Percentiles rank a stretch among this genome's conserved stretches.
phyloP scores from a whole-genome alignment of 139 green algal species.

The Astrephomene gubernaculifera region DNA sequence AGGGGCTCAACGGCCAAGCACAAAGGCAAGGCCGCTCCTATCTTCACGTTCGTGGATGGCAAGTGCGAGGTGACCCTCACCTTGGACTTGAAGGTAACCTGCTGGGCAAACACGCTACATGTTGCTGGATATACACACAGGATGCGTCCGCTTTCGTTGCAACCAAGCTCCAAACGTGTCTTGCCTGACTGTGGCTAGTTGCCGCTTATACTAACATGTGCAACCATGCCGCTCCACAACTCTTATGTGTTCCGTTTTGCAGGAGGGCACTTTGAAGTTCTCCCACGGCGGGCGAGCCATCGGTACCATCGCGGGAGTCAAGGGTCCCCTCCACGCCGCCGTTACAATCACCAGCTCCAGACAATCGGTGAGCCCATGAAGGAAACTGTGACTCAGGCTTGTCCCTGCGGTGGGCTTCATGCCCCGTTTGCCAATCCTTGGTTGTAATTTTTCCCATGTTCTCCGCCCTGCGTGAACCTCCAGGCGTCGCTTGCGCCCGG shows the following conservation, averaged over 20 bases:
- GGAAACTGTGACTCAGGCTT: too few species aligned
- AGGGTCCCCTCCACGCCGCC: constrained; percentile 66
- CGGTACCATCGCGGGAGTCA: constrained; percentile 68
- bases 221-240: too few species aligned
- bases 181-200: too few species aligned
- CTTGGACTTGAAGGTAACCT: constrained; percentile 40
- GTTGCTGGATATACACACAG: too few species aligned
- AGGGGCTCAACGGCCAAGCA: constrained; percentile 64
- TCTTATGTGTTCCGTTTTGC: constrained; percentile 1
- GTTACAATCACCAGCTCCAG: constrained; percentile 66
- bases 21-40: constrained; percentile 65
- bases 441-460: too few species aligned
- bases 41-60: constrained; percentile 67
- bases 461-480: too few species aligned
- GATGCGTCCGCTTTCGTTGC: too few species aligned
- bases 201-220: too few species aligned
- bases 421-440: too few species aligned
- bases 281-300: constrained; percentile 61
- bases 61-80: constrained; percentile 64
- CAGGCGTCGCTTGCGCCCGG: constrained; percentile 51
- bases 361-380: constrained; percentile 65
- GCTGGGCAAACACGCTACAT: too few species aligned
- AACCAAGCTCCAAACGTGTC: too few species aligned
- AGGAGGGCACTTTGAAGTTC: constrained; percentile 73
- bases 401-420: too few species aligned